Conservation (phyloP, 306 rosid species). For the Quillaja saponaria region DNA sequence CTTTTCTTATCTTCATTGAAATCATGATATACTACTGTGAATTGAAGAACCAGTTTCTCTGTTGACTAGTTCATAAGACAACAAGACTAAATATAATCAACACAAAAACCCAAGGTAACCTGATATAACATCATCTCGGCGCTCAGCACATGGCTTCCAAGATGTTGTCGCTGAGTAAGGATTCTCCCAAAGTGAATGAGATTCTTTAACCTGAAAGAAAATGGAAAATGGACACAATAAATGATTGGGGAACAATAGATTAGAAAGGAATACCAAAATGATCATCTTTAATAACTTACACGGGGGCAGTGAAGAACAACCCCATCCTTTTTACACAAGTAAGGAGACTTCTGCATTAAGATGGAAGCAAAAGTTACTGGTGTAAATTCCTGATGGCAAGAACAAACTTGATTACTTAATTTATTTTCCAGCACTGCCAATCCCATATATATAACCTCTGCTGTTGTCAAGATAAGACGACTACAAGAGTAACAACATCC, state of each 20-base stretch:
- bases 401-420: slow-evolving; percentile 8
- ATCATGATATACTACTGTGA: no score
- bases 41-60: no score
- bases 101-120: slow-evolving; percentile 43
- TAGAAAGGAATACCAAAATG: slow-evolving; percentile 16
- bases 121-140: slow-evolving; percentile 70
- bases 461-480: slow-evolving; percentile 3
- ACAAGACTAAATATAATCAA: background rate
- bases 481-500: slow-evolving; percentile 2
- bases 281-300: slow-evolving; percentile 51
- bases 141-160: slow-evolving; percentile 99
- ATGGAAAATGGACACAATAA: background rate
- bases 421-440: background rate
- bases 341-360: slow-evolving; percentile 76
- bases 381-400: slow-evolving; percentile 2
- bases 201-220: slow-evolving; percentile 73
- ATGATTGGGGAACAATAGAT: slow-evolving; percentile 6
- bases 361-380: slow-evolving; percentile 20
- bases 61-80: no score
- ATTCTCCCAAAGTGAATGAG: slow-evolving; percentile 94
- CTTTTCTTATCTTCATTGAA: no score
- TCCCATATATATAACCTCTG: background rate
- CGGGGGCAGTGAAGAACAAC: slow-evolving; percentile 91
- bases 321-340: slow-evolving; percentile 89
- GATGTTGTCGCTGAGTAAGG: slow-evolving; percentile 90